phyloP scores from a whole-genome alignment of 768 basidiomycete species.

The Multifurca ochricompacta region DNA sequence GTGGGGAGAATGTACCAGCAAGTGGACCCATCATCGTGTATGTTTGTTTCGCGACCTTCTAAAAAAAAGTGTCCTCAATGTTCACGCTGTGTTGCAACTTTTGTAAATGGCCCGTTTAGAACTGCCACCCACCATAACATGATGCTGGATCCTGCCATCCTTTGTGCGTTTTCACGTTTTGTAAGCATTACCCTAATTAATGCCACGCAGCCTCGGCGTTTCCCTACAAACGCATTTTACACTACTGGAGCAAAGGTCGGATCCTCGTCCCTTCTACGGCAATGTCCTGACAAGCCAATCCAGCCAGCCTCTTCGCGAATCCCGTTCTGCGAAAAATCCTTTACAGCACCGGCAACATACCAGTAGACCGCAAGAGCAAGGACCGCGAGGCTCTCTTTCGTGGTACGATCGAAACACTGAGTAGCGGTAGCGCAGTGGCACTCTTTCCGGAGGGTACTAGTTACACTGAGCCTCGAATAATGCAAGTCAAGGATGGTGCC shows the following conservation, averaged over 20 bases:
- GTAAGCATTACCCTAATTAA: conserved; percentile 21
- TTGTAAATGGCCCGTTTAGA: conserved; percentile 32
- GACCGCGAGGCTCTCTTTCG: conserved; percentile 84
- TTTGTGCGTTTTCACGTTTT: conserved; percentile 48
- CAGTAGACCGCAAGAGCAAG: conserved; percentile 90
- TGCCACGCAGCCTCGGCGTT: conserved; percentile 60
- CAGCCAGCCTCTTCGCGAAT: conserved; percentile 71
- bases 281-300: conserved; percentile 8
- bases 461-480: conserved; percentile 89
- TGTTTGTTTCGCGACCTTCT: conserved; percentile 26
- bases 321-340: conserved; percentile 68
- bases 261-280: conserved; percentile 15
- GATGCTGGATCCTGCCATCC: conserved; percentile 81
- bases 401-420: conserved; percentile 82
- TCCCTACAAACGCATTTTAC: conserved; percentile 72
- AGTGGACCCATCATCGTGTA: conserved; percentile 92
- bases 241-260: conserved; percentile 91
- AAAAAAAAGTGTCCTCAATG: no score
- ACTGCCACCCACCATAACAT: conserved; percentile 90
- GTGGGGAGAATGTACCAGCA: conserved; percentile 79
- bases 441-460: conserved; percentile 92
- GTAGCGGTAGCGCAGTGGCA: conserved; percentile 75
- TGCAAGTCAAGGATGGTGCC: conserved; percentile 90
- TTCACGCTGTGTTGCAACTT: background rate
- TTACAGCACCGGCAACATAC: conserved; percentile 90